Percentiles rank a stretch among this genome's conserved stretches.
phyloP scores from a whole-genome alignment of 768 basidiomycete species.

The Myochromella boudieri region DNA sequence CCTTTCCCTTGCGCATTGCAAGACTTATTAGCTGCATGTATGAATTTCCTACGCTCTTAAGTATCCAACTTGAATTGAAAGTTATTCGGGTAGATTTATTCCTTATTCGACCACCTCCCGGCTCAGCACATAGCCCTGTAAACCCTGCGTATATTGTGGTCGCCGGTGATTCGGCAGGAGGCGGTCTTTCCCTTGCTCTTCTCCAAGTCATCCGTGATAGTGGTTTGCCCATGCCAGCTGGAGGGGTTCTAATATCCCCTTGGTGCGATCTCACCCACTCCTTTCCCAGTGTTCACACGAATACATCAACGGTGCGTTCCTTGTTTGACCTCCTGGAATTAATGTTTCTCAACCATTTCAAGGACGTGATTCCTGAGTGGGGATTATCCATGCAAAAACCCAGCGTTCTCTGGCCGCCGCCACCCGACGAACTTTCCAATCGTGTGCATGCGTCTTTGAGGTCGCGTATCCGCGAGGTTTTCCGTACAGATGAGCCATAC shows the following conservation, averaged over 20 bases:
- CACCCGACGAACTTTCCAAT: constrained; percentile 57
- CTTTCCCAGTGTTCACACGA: constrained; percentile 84
- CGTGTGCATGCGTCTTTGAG: constrained; percentile 60
- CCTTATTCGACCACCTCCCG: constrained; percentile 84
- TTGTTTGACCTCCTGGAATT: neutral
- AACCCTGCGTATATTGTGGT: constrained; percentile 81
- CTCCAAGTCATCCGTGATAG: constrained; percentile 87
- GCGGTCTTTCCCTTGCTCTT: constrained; percentile 79
- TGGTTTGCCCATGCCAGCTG: constrained; percentile 80
- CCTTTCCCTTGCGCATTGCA: constrained; percentile 94
- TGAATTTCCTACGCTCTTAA: constrained; percentile 22
- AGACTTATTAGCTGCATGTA: constrained; percentile 86
- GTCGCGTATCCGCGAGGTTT: constrained; percentile 56
- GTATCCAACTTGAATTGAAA: neutral
- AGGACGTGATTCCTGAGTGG: constrained; percentile 82
- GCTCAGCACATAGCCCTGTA: constrained; percentile 74
- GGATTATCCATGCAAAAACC: constrained; percentile 81
- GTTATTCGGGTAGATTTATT: constrained; percentile 62
- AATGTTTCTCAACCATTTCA: neutral
- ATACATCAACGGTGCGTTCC: constrained; percentile 72
- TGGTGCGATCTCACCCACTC: constrained; percentile 94
- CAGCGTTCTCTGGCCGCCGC: constrained; percentile 78
- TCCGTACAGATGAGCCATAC: constrained; percentile 32
- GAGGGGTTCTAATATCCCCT: constrained; percentile 86
- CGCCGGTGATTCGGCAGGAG: constrained; percentile 92